Conservation (phyloP, 2,329 filamentous ascomycete genomes). For the Xylaria arbuscula region DNA sequence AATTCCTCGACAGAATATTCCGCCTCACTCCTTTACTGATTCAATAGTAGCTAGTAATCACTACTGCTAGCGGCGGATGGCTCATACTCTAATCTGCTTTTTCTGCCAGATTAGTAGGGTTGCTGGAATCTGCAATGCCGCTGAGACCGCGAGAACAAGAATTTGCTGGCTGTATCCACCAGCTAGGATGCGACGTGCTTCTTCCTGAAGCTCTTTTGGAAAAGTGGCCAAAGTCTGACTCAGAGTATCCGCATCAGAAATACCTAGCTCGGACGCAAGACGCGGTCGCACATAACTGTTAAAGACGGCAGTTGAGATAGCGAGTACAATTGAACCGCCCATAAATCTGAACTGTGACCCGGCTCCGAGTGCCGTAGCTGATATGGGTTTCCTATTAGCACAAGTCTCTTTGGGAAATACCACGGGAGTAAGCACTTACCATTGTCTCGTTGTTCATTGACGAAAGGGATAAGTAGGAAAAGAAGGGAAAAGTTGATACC, state of each 20-base stretch:
- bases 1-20: too few species aligned
- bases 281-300: conserved; percentile 27
- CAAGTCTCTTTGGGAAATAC: neutral
- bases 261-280: conserved; percentile 25
- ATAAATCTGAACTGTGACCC: conserved; percentile 42
- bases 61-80: too few species aligned
- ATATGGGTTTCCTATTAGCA: neutral
- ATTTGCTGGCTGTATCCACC: conserved; percentile 40
- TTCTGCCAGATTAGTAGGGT: conserved; percentile 41
- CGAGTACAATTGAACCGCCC: conserved; percentile 37
- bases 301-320: conserved; percentile 41
- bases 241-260: conserved; percentile 21
- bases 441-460: conserved; percentile 33
- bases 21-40: neutral
- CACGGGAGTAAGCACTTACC: conserved; percentile 29
- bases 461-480: conserved; percentile 34
- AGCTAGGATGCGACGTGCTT: conserved; percentile 26
- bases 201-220: conserved; percentile 27
- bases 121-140: conserved; percentile 37
- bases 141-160: conserved; percentile 38
- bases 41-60: neutral
- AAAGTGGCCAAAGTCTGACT: conserved; percentile 18
- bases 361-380: conserved; percentile 42
- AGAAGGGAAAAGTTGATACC: conserved; percentile 37
- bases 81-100: conserved; percentile 31